Conservation (phyloP, 2,329 filamentous ascomycete species). For the Aureobasidium uvarum region DNA sequence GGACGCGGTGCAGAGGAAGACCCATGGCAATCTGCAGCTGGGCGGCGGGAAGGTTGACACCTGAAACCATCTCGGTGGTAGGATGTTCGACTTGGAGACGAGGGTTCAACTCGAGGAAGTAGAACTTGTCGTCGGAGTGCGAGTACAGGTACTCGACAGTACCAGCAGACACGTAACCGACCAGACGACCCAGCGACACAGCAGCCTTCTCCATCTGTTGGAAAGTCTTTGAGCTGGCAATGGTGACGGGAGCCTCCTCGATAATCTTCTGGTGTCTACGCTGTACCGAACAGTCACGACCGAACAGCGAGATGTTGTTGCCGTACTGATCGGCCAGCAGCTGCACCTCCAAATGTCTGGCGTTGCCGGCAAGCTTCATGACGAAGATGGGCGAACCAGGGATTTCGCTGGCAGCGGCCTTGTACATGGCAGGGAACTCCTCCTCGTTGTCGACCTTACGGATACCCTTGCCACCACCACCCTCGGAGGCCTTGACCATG, state of each 20-base stretch:
- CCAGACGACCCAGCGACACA: conserved; percentile 86
- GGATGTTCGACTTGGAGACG: conserved; percentile 99
- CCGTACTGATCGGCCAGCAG: conserved; percentile 97
- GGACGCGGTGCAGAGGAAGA: conserved; percentile 89
- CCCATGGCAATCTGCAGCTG: conserved; percentile 99
- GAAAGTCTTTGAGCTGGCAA: conserved; percentile 86
- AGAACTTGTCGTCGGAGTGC: conserved; percentile 96
- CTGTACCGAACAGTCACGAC: conserved; percentile 98
- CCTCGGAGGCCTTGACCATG: conserved; percentile 99
- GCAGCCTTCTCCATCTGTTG: conserved; percentile 95
- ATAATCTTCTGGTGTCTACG: conserved; percentile 99
- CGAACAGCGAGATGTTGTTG: conserved; percentile 98
- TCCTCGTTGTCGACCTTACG: conserved; percentile 87
- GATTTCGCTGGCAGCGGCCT: conserved; percentile 94
- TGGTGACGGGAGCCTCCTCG: conserved; percentile 96
- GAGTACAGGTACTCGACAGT: conserved; percentile 99
- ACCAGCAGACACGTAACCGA: conserved; percentile 97
- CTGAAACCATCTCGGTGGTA: conserved; percentile 98
- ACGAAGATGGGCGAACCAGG: conserved; percentile 99
- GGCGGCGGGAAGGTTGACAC: conserved; percentile 93
- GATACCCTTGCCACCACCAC: conserved; percentile 98
- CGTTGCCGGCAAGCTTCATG: conserved; percentile 98
- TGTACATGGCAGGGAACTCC: conserved; percentile 83
- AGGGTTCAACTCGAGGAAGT: conserved; percentile 97
- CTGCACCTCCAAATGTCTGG: conserved; percentile 95